Evolutionary conservation across 73 alveolate species (phyloP), one percentile per base, ranked within the genome.

Genomic region (Paramecium biaurelia): DNA sequence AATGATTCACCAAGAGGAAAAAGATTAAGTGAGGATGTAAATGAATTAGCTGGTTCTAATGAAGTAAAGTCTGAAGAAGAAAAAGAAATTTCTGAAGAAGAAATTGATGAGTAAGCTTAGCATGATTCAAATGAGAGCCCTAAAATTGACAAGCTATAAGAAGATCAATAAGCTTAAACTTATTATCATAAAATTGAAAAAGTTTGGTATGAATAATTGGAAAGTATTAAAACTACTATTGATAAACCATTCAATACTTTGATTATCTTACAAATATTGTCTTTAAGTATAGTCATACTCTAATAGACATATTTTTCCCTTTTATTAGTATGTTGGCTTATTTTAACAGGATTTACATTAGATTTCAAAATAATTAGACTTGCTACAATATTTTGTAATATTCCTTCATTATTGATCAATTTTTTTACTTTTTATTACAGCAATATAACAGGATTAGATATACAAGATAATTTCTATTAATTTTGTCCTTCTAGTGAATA

Each of bases 361-460:
- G n/a, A 79, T 12, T 42, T 79, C 10, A 45, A 43, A 41, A 18
- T 43, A 21, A 38, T 79, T 7, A 6, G 34, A 3, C 12, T 79
- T 21, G 32, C 56, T 20, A 41, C 76, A 8, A 1, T 79, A 38
- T 79, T 38, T 21, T 18, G 32, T 21, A 30, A 38, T 72, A 35
- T 79, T 20, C 90, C 90, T 42, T 42, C 47, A 9, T 24, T 79
- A 41, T 14, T 41, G 20, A 21, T 79, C 6, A 79, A 79, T 79
- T 79, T 79, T 42, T 41, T 41, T 45, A 79, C 90, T 47, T 79
- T 79, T 7, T 79, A 79, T 47, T 79, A 79, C 24, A 41, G 47
- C 41, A 79, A 79, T 79, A 79, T 79, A 21, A 26, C 42, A 10
- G 70, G 76, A 43, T 30, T 79, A 21, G 45, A 79, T 47, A 30